A percentile compares a stretch with the other conserved stretches of the same genome.
Conservation (phyloP, 2,329 filamentous ascomycete species). For the Sarocladiaceae sp. region DNA sequence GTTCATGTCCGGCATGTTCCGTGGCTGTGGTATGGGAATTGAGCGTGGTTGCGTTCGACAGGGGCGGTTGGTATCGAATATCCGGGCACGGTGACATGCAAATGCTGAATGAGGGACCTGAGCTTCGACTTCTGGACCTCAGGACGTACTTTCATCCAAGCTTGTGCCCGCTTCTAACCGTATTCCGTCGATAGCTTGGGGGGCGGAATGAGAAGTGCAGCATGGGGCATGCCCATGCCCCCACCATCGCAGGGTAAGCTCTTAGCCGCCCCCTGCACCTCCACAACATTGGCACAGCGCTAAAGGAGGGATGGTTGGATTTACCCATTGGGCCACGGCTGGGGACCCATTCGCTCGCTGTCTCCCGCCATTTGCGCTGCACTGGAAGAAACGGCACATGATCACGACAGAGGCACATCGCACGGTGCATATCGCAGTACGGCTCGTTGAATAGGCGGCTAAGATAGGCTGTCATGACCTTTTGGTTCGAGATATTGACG, state of each 20-base stretch:
- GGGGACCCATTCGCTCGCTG: background rate
- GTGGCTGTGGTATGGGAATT: conserved; percentile 6
- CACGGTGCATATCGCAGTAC: too few species aligned
- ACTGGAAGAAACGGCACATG: background rate
- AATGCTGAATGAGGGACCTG: conserved; percentile 4
- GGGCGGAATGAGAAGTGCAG: background rate
- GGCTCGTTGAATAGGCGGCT: too few species aligned
- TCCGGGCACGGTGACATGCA: conserved; percentile 4
- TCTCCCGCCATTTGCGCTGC: background rate
- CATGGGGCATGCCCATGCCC: background rate
- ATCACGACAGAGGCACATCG: too few species aligned
- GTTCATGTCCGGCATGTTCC: conserved; percentile 20
- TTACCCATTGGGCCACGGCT: background rate
- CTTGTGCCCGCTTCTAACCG: background rate
- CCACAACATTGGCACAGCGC: conserved; percentile 2
- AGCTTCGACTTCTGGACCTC: background rate
- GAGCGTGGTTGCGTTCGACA: background rate
- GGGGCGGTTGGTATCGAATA: background rate
- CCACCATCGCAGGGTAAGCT: background rate
- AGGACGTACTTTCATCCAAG: background rate
- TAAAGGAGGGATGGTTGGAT: background rate
- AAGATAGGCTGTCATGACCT: too few species aligned
- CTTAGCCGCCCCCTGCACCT: background rate
- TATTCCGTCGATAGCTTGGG: conserved; percentile 1
- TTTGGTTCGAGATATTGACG: too few species aligned